A percentile compares a stretch with the other conserved stretches of the same genome.
Conservation (phyloP, 208 protist genomes). For the Leishmania turanica region DNA sequence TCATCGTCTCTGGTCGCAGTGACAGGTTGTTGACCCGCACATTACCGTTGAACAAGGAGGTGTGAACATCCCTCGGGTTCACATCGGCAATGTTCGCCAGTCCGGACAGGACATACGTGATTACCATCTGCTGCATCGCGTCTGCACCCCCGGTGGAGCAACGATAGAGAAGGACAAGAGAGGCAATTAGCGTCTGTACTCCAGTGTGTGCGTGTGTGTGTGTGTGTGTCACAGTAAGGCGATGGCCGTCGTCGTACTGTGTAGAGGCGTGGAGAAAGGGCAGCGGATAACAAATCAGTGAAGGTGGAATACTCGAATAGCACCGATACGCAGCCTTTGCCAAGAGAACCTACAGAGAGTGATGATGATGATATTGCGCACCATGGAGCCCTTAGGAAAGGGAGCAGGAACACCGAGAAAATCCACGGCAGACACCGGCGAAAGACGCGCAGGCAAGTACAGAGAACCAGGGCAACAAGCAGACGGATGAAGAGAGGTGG, state of each 20-base stretch:
- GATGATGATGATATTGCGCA: neutral
- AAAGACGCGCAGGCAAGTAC: neutral
- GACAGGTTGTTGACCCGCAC: slow-evolving; percentile 56
- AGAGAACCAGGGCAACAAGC: neutral
- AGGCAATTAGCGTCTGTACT: neutral
- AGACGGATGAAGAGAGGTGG: neutral
- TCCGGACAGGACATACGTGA: slow-evolving; percentile 70
- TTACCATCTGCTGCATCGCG: slow-evolving; percentile 63
- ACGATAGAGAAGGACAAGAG: neutral
- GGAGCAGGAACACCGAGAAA: neutral
- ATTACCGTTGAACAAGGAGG: slow-evolving; percentile 50
- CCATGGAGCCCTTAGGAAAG: neutral
- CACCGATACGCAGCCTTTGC: neutral
- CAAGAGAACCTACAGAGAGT: neutral
- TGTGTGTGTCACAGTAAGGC: neutral
- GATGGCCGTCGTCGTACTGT: neutral
- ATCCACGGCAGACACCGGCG: neutral
- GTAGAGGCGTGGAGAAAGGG: neutral
- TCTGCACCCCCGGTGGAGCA: neutral
- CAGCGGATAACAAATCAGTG: neutral
- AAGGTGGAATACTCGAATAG: neutral
- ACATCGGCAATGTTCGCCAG: slow-evolving; percentile 80
- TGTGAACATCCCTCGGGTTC: slow-evolving; percentile 63
- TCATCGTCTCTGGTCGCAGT: slow-evolving; percentile 57
- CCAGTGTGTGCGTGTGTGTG: slow-evolving; percentile 3